phyloP scores from a whole-genome alignment of 2,329 filamentous ascomycete species.

The Aspergillaceae sp. region DNA sequence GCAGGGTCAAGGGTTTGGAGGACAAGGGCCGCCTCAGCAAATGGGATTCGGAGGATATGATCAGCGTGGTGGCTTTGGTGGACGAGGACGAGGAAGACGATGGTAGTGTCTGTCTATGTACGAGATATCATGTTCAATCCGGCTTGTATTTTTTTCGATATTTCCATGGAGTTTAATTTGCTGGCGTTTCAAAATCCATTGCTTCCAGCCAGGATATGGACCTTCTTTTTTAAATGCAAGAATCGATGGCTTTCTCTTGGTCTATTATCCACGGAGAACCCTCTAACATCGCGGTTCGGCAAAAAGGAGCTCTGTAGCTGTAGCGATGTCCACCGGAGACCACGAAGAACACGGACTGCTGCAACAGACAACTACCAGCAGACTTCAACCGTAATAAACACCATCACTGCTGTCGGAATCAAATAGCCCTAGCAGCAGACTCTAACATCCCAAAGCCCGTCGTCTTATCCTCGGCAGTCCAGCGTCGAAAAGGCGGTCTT shows the following conservation, averaged over 20 bases:
- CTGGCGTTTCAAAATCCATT: slow-evolving; percentile 12
- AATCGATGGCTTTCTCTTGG: neutral
- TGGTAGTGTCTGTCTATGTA: slow-evolving; percentile 20
- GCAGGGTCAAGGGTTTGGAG: slow-evolving; percentile 28
- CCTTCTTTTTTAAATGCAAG: neutral
- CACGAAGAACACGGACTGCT: too few relatives aligned
- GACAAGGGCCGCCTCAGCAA: slow-evolving; percentile 25
- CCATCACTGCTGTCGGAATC: too few relatives aligned
- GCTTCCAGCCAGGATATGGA: slow-evolving; percentile 1
- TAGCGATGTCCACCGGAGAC: neutral
- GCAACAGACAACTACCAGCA: too few relatives aligned
- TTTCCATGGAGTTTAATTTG: slow-evolving; percentile 7
- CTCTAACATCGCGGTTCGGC: slow-evolving; percentile 2
- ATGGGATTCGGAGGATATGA: slow-evolving; percentile 37
- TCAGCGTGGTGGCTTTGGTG: slow-evolving; percentile 31
- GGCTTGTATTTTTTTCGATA: slow-evolving; percentile 7
- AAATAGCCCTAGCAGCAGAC: neutral
- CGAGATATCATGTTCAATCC: slow-evolving; percentile 1
- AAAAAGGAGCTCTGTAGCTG: slow-evolving; percentile 5
- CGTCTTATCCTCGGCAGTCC: slow-evolving; percentile 24
- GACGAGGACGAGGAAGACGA: slow-evolving; percentile 33
- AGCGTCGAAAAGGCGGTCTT: slow-evolving; percentile 24
- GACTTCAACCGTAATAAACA: too few relatives aligned
- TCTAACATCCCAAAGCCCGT: neutral
- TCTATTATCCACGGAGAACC: neutral